Conservation (phyloP, 2,329 filamentous ascomycete species). For the Xylogone sp. region DNA sequence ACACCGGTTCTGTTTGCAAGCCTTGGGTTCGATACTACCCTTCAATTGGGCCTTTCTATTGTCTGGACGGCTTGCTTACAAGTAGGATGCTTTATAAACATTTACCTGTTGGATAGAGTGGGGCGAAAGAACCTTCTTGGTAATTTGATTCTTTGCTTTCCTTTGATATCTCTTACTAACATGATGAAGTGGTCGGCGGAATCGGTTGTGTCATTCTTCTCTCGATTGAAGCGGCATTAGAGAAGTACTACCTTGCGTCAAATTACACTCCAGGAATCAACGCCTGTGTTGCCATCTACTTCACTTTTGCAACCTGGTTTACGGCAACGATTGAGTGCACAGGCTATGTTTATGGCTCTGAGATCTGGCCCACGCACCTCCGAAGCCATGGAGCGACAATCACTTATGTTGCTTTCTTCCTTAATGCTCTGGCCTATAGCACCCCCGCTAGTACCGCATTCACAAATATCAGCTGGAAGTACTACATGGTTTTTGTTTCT, state of each 20-base stretch:
- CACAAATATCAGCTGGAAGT: constrained; percentile 27
- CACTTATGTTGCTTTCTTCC: constrained; percentile 22
- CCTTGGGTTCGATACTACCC: constrained; percentile 23
- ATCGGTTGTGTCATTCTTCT: constrained; percentile 18
- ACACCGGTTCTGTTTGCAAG: constrained; percentile 25
- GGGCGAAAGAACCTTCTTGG: constrained; percentile 21
- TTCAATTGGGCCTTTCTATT: constrained; percentile 25
- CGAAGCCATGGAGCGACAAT: constrained; percentile 19
- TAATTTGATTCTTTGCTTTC: neutral
- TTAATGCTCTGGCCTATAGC: constrained; percentile 18
- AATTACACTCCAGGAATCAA: constrained; percentile 18
- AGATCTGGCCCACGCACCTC: constrained; percentile 32
- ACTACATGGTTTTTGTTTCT: constrained; percentile 25
- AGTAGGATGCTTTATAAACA: constrained; percentile 25
- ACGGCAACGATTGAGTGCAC: constrained; percentile 24
- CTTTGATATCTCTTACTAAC: no score
- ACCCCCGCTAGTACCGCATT: constrained; percentile 9
- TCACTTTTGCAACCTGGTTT: constrained; percentile 22
- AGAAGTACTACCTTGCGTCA: constrained; percentile 20
- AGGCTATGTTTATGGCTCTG: constrained; percentile 28
- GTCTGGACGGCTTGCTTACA: constrained; percentile 25
- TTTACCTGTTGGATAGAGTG: constrained; percentile 23
- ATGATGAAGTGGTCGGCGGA: constrained; percentile 22
- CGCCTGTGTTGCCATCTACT: constrained; percentile 17
- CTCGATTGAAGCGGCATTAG: constrained; percentile 17